Conservation (phyloP, 1,284 basidiomycete genomes). For the Trametes versicolor region DNA sequence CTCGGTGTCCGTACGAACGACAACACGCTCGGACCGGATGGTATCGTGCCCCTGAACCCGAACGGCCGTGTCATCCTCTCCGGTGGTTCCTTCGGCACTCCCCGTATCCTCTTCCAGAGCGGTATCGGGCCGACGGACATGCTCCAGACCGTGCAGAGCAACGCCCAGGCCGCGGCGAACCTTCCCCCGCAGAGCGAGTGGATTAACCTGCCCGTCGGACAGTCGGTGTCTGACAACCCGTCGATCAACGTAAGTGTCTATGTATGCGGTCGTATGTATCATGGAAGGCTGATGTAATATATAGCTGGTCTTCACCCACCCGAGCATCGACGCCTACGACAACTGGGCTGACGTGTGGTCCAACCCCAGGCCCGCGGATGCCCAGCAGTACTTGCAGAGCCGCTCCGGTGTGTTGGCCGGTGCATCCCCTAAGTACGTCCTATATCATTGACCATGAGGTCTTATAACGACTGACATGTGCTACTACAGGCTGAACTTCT, state of each 20-base stretch:
- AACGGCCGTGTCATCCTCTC: constrained; percentile 70
- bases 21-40: constrained; percentile 60
- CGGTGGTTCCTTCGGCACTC: constrained; percentile 63
- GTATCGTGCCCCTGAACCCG: constrained; percentile 62
- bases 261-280: too few relatives aligned
- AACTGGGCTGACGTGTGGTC: constrained; percentile 70
- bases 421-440: constrained; percentile 62
- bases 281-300: not conserved
- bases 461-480: not conserved
- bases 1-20: constrained; percentile 71
- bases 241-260: constrained; percentile 62
- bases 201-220: constrained; percentile 70
- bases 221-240: constrained; percentile 65
- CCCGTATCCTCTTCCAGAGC: constrained; percentile 68
- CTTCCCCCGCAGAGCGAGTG: constrained; percentile 60
- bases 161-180: constrained; percentile 55
- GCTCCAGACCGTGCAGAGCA: constrained; percentile 59
- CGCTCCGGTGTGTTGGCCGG: constrained; percentile 66
- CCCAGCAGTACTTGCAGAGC: constrained; percentile 59
- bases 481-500: constrained; percentile 63
- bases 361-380: constrained; percentile 62
- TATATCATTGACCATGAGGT: too few relatives aligned
- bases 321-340: constrained; percentile 68
- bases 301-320: constrained; percentile 72
- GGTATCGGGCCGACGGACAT: constrained; percentile 72